Conservation (phyloP, 768 basidiomycete genomes). For the Trametes punicea region DNA sequence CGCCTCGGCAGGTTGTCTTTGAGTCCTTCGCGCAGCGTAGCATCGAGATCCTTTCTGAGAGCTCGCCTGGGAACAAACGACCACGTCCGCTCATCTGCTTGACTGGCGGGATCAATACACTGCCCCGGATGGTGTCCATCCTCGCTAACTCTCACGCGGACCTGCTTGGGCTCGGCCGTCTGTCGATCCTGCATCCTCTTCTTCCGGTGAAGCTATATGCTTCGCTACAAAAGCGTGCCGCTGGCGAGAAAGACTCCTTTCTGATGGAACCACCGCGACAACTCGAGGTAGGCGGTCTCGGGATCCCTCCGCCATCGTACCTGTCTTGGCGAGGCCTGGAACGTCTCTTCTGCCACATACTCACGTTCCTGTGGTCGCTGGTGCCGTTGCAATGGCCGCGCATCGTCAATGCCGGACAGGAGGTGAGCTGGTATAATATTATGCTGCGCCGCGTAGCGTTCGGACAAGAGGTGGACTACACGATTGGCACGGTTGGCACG, state of each 20-base stretch:
- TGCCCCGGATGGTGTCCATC: conserved; percentile 50
- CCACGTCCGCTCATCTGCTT: conserved; percentile 63
- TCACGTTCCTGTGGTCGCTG: conserved; percentile 16
- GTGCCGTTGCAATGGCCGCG: conserved; percentile 43
- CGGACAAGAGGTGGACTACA: conserved; percentile 20
- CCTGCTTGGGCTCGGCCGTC: conserved; percentile 74
- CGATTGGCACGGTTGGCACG: conserved; percentile 24
- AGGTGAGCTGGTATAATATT: conserved; percentile 65
- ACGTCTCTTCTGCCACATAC: conserved; percentile 16
- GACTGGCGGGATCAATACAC: conserved; percentile 74
- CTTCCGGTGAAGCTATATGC: conserved; percentile 17
- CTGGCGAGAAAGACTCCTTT: neutral
- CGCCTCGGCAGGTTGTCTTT: conserved; percentile 70
- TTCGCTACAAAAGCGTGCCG: neutral
- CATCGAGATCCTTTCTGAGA: conserved; percentile 37
- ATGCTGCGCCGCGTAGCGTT: conserved; percentile 51
- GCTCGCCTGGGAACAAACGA: conserved; percentile 22
- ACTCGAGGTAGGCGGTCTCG: neutral
- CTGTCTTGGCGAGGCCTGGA: conserved; percentile 20
- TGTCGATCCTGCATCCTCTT: conserved; percentile 58
- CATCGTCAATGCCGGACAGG: conserved; percentile 62
- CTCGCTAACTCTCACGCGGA: conserved; percentile 58
- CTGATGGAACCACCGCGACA: neutral
- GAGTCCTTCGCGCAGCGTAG: conserved; percentile 60
- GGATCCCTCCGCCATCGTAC: neutral